A percentile compares a stretch with the other conserved stretches of the same genome.
These are phyloP conservation scores for Closterium sp. DNA, from an alignment of 139 green algal species.

Conservation along the genomic window DNA sequence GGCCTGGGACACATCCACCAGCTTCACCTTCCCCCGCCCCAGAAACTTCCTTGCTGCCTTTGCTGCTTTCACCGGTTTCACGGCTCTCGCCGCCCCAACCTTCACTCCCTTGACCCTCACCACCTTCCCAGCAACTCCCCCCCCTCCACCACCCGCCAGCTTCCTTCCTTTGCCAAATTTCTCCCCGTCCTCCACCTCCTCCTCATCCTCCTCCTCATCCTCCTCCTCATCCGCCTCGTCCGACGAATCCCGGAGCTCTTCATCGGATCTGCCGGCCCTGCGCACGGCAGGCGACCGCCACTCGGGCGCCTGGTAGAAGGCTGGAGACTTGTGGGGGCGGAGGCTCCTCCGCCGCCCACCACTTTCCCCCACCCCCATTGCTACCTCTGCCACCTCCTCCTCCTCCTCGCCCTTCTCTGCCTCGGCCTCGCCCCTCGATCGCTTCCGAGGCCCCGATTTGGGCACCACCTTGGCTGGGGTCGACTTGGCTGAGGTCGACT, in stretches of 20 bases:
- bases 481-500: too few species aligned
- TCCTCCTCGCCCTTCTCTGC: not conserved
- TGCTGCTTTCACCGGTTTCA: not conserved
- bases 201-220: not conserved
- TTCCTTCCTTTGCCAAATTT: not conserved
- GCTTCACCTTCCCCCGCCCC: not conserved
- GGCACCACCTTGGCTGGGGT: not conserved
- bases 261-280: not conserved
- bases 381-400: not conserved
- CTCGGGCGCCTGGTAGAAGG: not conserved
- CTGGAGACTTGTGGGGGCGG: not conserved
- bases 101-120: not conserved
- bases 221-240: not conserved
- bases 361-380: not conserved
- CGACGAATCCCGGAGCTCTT: not conserved
- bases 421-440: not conserved
- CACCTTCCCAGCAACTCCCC: not conserved
- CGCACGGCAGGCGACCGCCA: not conserved
- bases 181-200: not conserved
- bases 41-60: not conserved
- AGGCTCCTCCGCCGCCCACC: not conserved
- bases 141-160: not conserved
- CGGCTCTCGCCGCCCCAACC: not conserved
- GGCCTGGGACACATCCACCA: not conserved
- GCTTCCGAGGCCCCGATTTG: not conserved